A percentile compares a stretch with the other conserved stretches of the same genome.
These are phyloP conservation scores for Colletotrichum paranaense DNA, from an alignment of 2,329 filamentous ascomycete genomes.

Conservation along the genomic window DNA sequence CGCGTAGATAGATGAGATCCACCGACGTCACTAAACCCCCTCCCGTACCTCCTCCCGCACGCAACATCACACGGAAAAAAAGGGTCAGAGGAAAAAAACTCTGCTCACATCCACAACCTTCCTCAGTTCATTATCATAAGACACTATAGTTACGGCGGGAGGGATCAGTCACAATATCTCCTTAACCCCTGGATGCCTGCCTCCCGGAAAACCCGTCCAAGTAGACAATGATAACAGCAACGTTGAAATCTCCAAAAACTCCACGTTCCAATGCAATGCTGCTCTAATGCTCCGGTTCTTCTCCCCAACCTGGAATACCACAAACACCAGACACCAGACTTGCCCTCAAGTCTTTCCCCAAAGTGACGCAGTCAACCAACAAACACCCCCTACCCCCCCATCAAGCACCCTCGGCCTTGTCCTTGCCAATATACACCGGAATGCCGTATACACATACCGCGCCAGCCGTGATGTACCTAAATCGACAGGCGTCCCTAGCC, in stretches of 20 bases:
- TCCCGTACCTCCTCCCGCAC: no score
- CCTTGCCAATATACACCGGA: constrained; percentile 79
- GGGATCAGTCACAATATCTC: background rate
- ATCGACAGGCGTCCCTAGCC: constrained; percentile 82
- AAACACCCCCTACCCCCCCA: background rate
- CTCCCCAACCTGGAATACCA: background rate
- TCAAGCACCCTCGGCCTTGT: constrained; percentile 19
- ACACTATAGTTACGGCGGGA: background rate
- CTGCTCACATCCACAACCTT: background rate
- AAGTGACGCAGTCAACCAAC: background rate
- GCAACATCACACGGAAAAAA: no score
- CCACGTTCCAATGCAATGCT: constrained; percentile 4
- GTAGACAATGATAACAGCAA: background rate
- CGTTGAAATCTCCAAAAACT: background rate
- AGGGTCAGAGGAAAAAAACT: background rate
- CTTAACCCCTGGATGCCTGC: background rate
- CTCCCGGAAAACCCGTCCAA: background rate
- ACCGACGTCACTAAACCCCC: no score
- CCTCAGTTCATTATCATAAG: background rate
- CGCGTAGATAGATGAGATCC: no score
- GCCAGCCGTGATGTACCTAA: constrained; percentile 92
- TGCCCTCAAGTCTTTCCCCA: constrained; percentile 13
- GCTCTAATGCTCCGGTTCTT: background rate
- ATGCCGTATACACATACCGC: constrained; percentile 96
- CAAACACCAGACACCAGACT: background rate